A percentile compares a stretch with the other conserved stretches of the same genome.
Evolutionary conservation across 331 rosid genomes (phyloP).

Genomic region (Malus hybrid): DNA sequence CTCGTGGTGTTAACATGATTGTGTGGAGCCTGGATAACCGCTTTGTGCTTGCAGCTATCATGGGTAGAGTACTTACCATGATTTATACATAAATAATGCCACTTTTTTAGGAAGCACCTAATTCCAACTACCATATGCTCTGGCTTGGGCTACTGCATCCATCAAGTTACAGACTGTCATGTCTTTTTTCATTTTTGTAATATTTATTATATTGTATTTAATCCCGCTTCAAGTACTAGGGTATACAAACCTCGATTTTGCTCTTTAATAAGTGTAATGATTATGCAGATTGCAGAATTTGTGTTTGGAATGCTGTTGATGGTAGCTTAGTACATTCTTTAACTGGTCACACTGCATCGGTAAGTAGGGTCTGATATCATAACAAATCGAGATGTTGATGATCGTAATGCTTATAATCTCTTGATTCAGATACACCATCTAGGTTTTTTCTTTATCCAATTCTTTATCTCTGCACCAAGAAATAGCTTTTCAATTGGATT

Average conservation of each 20-base stretch:
- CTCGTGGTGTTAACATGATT: slow-evolving; percentile 94
- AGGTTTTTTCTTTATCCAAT: slow-evolving; percentile 5
- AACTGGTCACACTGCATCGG: slow-evolving; percentile 84
- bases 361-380: slow-evolving; percentile 25
- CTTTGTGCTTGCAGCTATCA: slow-evolving; percentile 90
- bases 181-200: neutral
- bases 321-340: slow-evolving; percentile 92
- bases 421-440: neutral
- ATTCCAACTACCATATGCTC: neutral
- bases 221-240: neutral
- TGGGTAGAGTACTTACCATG: slow-evolving; percentile 51
- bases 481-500: slow-evolving; percentile 7
- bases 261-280: neutral
- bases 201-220: neutral
- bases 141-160: neutral
- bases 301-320: slow-evolving; percentile 95
- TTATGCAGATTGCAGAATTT: slow-evolving; percentile 87
- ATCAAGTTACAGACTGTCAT: neutral
- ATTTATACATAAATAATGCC: neutral
- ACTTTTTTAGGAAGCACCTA: neutral
- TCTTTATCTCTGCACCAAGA: neutral
- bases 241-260: neutral
- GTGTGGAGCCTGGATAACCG: slow-evolving; percentile 94
- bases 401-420: neutral
- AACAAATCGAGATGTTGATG: neutral